Evolutionary conservation across 164 flowering plant species (phyloP).

Genomic region (Dillenia suffruticosa): DNA sequence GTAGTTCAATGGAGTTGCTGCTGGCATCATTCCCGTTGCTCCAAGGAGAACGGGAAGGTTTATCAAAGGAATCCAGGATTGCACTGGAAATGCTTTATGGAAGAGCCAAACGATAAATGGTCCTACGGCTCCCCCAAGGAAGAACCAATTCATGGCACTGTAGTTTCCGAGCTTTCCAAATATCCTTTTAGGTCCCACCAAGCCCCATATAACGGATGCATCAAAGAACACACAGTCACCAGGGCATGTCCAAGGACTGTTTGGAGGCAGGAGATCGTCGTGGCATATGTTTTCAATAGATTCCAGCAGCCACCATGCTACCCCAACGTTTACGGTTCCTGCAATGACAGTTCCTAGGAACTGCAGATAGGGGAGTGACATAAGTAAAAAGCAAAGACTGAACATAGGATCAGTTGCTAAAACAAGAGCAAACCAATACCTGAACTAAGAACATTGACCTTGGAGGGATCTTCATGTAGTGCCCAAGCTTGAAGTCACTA

Average conservation of each 20-base stretch:
- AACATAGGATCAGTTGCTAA: too few relatives aligned
- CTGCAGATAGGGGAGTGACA: not conserved
- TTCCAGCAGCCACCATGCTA: conserved; percentile 20
- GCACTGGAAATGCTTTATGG: conserved; percentile 20
- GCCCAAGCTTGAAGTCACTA: conserved; percentile 30
- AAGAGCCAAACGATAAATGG: conserved; percentile 21
- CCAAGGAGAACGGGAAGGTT: conserved; percentile 24
- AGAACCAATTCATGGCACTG: conserved; percentile 23
- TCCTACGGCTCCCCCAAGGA: conserved; percentile 18
- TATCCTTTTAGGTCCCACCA: conserved; percentile 21
- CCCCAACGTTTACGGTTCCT: conserved; percentile 14
- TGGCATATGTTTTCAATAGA: conserved; percentile 18
- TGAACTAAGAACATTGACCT: conserved; percentile 26
- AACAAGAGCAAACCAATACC: conserved; percentile 3
- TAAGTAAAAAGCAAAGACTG: too few relatives aligned
- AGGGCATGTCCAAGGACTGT: conserved; percentile 34
- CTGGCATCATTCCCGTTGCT: conserved; percentile 22
- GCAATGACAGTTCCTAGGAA: conserved; percentile 21
- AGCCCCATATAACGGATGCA: conserved; percentile 21
- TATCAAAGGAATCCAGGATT: conserved; percentile 20
- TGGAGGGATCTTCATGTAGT: conserved; percentile 34
- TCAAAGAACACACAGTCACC: conserved; percentile 23
- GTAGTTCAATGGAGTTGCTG: conserved; percentile 20
- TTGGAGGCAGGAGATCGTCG: conserved; percentile 9
- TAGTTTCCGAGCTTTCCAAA: conserved; percentile 20